phyloP scores from a whole-genome alignment of 257 asterid genomes.

The Nicotiana knightiana region DNA sequence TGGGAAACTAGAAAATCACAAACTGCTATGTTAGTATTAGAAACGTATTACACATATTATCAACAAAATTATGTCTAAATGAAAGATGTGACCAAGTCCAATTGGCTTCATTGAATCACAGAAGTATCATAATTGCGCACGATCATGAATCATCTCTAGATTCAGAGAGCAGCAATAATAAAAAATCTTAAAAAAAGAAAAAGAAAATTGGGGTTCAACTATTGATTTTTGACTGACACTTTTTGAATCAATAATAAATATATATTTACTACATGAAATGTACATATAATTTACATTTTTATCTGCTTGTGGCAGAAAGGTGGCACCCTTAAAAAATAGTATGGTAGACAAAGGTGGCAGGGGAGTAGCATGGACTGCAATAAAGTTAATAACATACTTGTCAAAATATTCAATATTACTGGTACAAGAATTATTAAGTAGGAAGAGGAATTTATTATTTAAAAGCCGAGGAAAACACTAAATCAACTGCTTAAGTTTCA shows the following conservation, averaged over 20 bases:
- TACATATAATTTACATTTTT: neutral
- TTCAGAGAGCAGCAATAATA: neutral
- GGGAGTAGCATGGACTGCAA: neutral
- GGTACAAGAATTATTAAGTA: neutral
- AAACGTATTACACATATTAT: neutral
- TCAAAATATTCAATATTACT: neutral
- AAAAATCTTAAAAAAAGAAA: neutral
- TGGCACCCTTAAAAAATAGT: neutral
- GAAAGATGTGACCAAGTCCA: neutral
- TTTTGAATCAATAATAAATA: neutral
- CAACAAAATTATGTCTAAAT: neutral
- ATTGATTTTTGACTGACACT: neutral
- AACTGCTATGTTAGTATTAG: too few species aligned
- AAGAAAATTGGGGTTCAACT: neutral
- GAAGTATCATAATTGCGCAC: neutral
- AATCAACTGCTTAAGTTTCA: neutral
- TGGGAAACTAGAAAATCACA: neutral
- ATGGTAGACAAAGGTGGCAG: constrained; percentile 1
- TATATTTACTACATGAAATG: neutral
- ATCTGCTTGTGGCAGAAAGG: neutral
- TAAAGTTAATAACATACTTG: neutral
- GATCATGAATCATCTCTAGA: neutral
- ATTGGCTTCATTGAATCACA: neutral
- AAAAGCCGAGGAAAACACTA: neutral
- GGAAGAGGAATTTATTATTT: too few species aligned